Conservation (phyloP, 1,139 yeast genomes). For the Eremothecium coryli region DNA sequence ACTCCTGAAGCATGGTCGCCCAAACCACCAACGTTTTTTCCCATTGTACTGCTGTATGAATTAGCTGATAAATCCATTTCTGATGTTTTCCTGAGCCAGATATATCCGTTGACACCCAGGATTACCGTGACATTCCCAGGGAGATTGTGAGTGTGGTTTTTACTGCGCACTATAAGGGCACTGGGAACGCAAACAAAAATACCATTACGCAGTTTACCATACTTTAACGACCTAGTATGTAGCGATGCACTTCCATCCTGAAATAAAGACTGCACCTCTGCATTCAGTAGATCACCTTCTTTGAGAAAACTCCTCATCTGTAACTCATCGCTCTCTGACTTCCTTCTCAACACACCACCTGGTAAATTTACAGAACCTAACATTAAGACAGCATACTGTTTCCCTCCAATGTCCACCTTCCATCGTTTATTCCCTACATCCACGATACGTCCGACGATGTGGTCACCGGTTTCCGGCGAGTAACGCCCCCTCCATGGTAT, state of each 20-base stretch:
- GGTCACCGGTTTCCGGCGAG: slow-evolving; percentile 94
- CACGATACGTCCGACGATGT: slow-evolving; percentile 84
- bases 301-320: slow-evolving; percentile 91
- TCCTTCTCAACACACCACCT: slow-evolving; percentile 91
- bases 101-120: slow-evolving; percentile 87
- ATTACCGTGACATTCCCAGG: slow-evolving; percentile 90
- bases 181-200: slow-evolving; percentile 72
- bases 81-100: slow-evolving; percentile 80
- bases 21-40: slow-evolving; percentile 32
- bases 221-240: slow-evolving; percentile 89
- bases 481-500: slow-evolving; percentile 79
- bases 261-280: slow-evolving; percentile 88
- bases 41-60: slow-evolving; percentile 28
- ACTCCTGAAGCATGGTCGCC: slow-evolving; percentile 49
- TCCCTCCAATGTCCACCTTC: slow-evolving; percentile 94
- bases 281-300: slow-evolving; percentile 94
- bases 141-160: slow-evolving; percentile 74
- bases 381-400: slow-evolving; percentile 85
- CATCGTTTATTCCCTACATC: slow-evolving; percentile 92
- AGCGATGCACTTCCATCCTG: slow-evolving; percentile 88
- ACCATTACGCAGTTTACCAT: slow-evolving; percentile 93
- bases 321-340: slow-evolving; percentile 88
- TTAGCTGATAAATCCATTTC: slow-evolving; percentile 29
- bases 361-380: slow-evolving; percentile 94
- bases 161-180: slow-evolving; percentile 70